Base-by-base conservation (phyloP, 1,139 yeast genomes). In the Arxiozyma heterogenica region DNA sequence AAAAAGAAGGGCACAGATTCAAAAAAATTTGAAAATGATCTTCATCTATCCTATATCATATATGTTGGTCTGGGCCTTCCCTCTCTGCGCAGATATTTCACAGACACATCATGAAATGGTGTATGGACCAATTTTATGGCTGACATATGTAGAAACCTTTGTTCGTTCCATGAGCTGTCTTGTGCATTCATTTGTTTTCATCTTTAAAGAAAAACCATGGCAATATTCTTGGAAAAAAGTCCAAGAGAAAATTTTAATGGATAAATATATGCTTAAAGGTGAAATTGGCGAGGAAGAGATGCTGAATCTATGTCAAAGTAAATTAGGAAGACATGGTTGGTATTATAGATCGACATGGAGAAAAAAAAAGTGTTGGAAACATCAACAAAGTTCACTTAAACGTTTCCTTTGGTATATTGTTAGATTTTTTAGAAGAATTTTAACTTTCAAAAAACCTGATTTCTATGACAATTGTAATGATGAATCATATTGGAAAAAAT, bases 11-110 rank as follows among this genome's bases (percentile, higher is more conserved):
- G 70, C 76, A 43, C 77, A 81, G 60, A 86, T 90, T 54, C 83
- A 84, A 64, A 83, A 83, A 56, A 96, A 89, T 69, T 82, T 88
- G 78, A 83, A 83, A 60, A 77, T 86, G 21, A 84, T 90, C 51
- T 88, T 90, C 68, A 76, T 90, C 45, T 90, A 90, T 67, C 97
- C 97, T 1, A 73, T 85, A 45, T 86, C 95, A 1, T 90, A 88
- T 67, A 75, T 86, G 54, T 74, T 86, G 45, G 71, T 89, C 50
- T 89, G 96, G 96, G 66, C 84, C 18, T 84, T 87, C 60, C 96
- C 96, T 0, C 79, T 88, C 58, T 78, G 84, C n/a, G 76, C 82
- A 44, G 86, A 85, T 63, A 74, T 82, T 50, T 75, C 87, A 8
- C 87, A 83, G 66, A 72, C 73, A 55, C 71, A 73, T 51, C 74